Evolutionary conservation across 768 basidiomycete genomes (phyloP), one percentile per base, ranked within the genome.

Genomic region (Polyporus arcularius): DNA sequence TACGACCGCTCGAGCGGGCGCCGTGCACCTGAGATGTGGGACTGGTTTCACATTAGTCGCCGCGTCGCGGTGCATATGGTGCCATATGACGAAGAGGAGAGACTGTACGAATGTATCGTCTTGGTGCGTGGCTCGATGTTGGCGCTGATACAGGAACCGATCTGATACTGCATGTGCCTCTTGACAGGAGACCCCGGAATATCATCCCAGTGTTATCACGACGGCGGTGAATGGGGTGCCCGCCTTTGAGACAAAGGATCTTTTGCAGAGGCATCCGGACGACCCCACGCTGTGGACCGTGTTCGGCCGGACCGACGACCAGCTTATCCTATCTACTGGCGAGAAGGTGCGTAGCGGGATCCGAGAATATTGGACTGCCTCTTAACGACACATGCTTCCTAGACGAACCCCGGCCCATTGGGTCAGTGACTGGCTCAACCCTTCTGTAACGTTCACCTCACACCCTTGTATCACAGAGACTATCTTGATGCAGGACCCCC

Each of bases 51-150:
- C 59, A 61, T 69, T 51, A 32, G 71, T n/a, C 16, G 53, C 0
- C 47, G 65, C 4, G 48, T 73, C 26, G 63, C 62, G 2, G 15
- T 71, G 8, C 65, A 71, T 21, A 75, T 76, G 68, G 53, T 62
- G 11, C 71, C 78, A 1, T 67, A 76, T 48, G 76, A 66, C 1
- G 72, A 75, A 28, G 68, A 60, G 8, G 69, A 69, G 4, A 40
- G 64, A 12, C 50, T 62, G 0, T 80, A 68, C 45, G 80, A 81
- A 58, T 62, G 73, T 4, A 73, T 80, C 14, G 53, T 78, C 15
- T 63, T 79, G 65, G 80, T 81, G 53, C 10, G 74, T 61, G 9
- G 4, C 30, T 16, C 45, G 12, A 14, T 28, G 16, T 8, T 32
- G 4, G 42, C 21, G 12, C 30, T 39, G 3, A 26, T n/a, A 32